phyloP scores from a whole-genome alignment of 345 rosid genomes.

The Citrus hindsii region DNA sequence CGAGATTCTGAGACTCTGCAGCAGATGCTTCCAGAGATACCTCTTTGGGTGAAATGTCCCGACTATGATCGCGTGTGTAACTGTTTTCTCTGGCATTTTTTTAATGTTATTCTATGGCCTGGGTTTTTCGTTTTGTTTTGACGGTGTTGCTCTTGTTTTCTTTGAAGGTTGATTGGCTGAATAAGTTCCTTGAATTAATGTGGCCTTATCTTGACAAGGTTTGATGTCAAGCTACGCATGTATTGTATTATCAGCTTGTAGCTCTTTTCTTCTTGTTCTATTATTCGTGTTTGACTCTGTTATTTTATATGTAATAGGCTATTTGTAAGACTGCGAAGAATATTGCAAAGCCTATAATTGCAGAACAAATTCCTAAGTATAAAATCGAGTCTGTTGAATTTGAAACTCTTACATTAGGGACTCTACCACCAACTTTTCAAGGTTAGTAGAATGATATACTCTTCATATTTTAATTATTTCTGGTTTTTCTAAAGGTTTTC shows the following conservation, averaged over 20 bases:
- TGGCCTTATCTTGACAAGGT: slow-evolving; percentile 99
- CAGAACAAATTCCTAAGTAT: slow-evolving; percentile 88
- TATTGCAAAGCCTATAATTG: slow-evolving; percentile 80
- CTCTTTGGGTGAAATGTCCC: slow-evolving; percentile 90
- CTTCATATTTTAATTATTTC: not conserved
- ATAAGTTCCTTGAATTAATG: slow-evolving; percentile 67
- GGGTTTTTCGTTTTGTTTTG: slow-evolving; percentile 2
- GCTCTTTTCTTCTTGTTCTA: slow-evolving; percentile 9
- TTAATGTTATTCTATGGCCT: not conserved
- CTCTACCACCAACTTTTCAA: slow-evolving; percentile 86
- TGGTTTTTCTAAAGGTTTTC: not conserved
- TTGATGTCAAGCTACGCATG: not conserved
- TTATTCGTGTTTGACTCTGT: not conserved
- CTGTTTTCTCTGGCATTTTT: slow-evolving; percentile 8
- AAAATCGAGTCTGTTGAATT: slow-evolving; percentile 90
- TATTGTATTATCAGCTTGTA: not conserved
- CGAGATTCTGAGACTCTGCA: slow-evolving; percentile 72
- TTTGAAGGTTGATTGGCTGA: slow-evolving; percentile 83
- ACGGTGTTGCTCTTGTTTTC: not conserved
- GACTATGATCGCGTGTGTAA: slow-evolving; percentile 86
- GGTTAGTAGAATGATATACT: slow-evolving; percentile 36
- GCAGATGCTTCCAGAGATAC: slow-evolving; percentile 91
- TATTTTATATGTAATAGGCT: slow-evolving; percentile 42
- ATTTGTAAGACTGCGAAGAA: slow-evolving; percentile 73
- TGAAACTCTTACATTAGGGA: slow-evolving; percentile 78